Evolutionary conservation across 805 yeast species (phyloP).

Genomic region (Alloascoidea hylecoeti): DNA sequence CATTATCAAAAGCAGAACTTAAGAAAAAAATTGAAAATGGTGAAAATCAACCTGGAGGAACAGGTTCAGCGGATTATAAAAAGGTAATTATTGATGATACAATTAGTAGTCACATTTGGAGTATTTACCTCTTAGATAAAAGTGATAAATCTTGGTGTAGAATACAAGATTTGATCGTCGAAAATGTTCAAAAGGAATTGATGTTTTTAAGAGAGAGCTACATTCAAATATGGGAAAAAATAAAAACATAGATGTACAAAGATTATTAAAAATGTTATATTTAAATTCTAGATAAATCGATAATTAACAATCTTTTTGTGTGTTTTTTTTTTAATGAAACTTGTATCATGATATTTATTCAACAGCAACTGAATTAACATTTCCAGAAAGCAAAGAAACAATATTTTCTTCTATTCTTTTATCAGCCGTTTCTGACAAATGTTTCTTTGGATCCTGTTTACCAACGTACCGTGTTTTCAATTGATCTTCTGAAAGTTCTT

Average conservation of each 20-base stretch:
- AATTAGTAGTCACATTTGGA: conserved; percentile 23
- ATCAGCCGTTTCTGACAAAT: conserved; percentile 80
- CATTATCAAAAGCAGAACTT: neutral
- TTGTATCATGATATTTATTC: conserved; percentile 30
- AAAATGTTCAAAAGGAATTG: conserved; percentile 36
- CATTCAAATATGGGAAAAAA: conserved; percentile 52
- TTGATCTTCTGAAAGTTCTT: conserved; percentile 76
- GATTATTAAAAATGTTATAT: too few species aligned
- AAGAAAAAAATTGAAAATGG: conserved; percentile 5
- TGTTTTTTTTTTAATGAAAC: too few species aligned
- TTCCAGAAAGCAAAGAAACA: conserved; percentile 75
- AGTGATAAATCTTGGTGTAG: conserved; percentile 38
- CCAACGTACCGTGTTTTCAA: conserved; percentile 94
- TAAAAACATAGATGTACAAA: too few species aligned
- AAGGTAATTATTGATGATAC: conserved; percentile 13
- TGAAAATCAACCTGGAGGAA: conserved; percentile 10
- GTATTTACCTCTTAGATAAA: conserved; percentile 30
- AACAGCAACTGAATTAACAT: conserved; percentile 82
- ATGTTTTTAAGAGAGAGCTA: conserved; percentile 48
- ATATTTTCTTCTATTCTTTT: conserved; percentile 79
- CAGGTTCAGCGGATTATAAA: neutral
- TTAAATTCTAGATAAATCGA: too few species aligned
- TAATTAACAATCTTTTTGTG: too few species aligned
- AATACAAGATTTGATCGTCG: conserved; percentile 35
- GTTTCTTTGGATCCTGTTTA: conserved; percentile 97